Evolutionary conservation across 2,329 filamentous ascomycete genomes (phyloP).

Genomic region (Cladorrhinum sp.): DNA sequence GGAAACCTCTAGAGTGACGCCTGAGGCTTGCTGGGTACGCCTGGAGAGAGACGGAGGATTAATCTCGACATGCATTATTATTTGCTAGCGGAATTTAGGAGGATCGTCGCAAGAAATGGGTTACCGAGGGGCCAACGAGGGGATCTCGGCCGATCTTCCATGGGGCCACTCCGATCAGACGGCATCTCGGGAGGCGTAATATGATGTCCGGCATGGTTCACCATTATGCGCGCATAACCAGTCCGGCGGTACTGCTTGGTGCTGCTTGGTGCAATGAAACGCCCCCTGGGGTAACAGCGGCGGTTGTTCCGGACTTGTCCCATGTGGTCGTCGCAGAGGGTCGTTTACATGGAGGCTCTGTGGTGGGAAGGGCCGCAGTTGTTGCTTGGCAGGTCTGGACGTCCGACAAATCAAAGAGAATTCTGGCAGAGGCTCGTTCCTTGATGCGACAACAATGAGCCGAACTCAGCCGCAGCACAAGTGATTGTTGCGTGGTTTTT

Average conservation of each 20-base stretch:
- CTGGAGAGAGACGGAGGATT: conserved; percentile 8
- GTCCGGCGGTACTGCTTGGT: conserved; percentile 12
- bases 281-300: conserved; percentile 1
- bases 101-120: background rate
- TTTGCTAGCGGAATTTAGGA: conserved; percentile 6
- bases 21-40: conserved; percentile 1
- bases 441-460: conserved; percentile 1
- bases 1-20: background rate
- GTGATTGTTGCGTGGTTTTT: conserved; percentile 6
- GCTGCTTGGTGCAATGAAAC: conserved; percentile 11
- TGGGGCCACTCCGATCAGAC: conserved; percentile 7
- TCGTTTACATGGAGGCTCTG: conserved; percentile 4
- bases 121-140: conserved; percentile 7
- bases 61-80: conserved; percentile 18
- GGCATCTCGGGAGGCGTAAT: conserved; percentile 23
- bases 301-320: conserved; percentile 6
- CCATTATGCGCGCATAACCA: conserved; percentile 13
- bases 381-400: conserved; percentile 2
- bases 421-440: background rate
- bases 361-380: background rate
- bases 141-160: conserved; percentile 16
- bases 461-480: background rate
- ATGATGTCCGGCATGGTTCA: conserved; percentile 12
- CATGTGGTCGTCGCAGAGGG: conserved; percentile 3
- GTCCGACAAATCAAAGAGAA: background rate